Percentiles rank a stretch among this genome's conserved stretches.
phyloP scores from a whole-genome alignment of 108 stramenopile genomes.

The Nannochloropsis salina region DNA sequence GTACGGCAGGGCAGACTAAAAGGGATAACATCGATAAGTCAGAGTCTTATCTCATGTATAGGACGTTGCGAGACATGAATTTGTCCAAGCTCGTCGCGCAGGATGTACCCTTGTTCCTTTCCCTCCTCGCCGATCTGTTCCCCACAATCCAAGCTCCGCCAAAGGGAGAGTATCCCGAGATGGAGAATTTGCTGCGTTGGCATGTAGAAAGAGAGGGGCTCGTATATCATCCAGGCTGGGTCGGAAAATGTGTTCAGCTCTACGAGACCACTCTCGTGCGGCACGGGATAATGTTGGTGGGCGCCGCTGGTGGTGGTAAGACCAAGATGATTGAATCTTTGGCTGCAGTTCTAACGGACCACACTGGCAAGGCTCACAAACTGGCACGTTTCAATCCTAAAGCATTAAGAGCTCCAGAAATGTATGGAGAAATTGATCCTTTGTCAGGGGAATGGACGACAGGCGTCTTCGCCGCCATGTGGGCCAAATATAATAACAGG shows the following conservation, averaged over 20 bases:
- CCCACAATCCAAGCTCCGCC: conserved; percentile 65
- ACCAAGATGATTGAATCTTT: conserved; percentile 72
- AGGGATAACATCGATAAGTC: conserved; percentile 66
- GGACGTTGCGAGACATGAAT: conserved; percentile 85
- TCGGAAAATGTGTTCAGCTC: conserved; percentile 76
- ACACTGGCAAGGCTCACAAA: conserved; percentile 65
- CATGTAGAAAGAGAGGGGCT: conserved; percentile 60
- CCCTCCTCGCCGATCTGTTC: conserved; percentile 75
- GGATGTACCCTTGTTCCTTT: conserved; percentile 82
- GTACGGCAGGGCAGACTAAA: conserved; percentile 78
- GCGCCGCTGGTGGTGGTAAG: conserved; percentile 80
- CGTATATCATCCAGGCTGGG: conserved; percentile 59
- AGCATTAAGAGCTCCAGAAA: conserved; percentile 78
- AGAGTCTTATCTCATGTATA: conserved; percentile 73
- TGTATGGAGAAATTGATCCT: conserved; percentile 85
- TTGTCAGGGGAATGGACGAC: conserved; percentile 82
- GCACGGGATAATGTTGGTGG: conserved; percentile 85
- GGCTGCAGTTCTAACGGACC: conserved; percentile 65
- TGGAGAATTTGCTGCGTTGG: conserved; percentile 60
- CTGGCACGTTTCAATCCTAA: conserved; percentile 78
- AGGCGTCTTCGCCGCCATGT: conserved; percentile 83
- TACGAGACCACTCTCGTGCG: conserved; percentile 68
- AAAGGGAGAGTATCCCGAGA: conserved; percentile 69
- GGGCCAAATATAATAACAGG: conserved; percentile 81
- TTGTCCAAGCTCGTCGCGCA: conserved; percentile 80